phyloP scores from a whole-genome alignment of 2,329 filamentous ascomycete species.

The Cladosporium velox region DNA sequence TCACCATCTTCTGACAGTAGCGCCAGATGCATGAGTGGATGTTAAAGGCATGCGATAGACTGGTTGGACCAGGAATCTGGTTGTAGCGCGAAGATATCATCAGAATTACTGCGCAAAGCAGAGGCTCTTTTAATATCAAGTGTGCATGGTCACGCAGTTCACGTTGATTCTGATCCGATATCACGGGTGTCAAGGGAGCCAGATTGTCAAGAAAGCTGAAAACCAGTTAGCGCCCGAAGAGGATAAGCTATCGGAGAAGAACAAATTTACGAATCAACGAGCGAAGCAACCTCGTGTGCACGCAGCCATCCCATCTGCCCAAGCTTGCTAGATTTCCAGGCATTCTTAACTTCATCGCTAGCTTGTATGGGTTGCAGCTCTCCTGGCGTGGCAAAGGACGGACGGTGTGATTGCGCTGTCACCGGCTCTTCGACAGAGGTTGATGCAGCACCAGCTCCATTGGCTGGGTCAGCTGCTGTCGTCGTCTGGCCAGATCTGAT shows the following conservation, averaged over 20 bases:
- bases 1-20: background rate
- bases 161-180: background rate
- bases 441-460: background rate
- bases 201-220: background rate
- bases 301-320: background rate
- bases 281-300: background rate
- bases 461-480: background rate
- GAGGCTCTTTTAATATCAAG: background rate
- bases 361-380: background rate
- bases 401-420: background rate
- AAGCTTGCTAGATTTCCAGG: background rate
- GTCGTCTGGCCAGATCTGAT: background rate
- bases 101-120: background rate
- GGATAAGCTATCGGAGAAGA: background rate
- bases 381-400: background rate
- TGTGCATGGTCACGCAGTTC: background rate
- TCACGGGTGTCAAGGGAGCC: background rate
- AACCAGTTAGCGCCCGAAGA: background rate
- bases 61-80: background rate
- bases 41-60: background rate
- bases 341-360: background rate
- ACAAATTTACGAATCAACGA: background rate
- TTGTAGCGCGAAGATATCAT: background rate
- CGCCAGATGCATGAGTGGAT: background rate
- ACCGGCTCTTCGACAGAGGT: background rate